These are phyloP conservation scores for Elaphomyces granulatus DNA, from an alignment of 495 filamentous ascomycete species.

Conservation along the genomic window DNA sequence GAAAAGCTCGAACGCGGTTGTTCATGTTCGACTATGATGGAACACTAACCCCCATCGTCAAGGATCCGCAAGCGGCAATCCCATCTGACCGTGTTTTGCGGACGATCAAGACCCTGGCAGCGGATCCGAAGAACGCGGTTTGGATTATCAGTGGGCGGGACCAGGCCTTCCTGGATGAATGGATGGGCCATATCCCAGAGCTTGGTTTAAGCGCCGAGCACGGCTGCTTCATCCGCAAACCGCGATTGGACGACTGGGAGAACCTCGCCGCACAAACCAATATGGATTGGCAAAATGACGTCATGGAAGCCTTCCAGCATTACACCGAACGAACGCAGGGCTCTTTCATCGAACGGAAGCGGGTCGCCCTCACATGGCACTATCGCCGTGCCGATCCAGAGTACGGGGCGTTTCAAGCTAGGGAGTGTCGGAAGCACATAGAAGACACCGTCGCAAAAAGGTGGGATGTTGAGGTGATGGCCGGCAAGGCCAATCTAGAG, in stretches of 20 bases:
- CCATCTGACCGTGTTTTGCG: constrained; percentile 69
- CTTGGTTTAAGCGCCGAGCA: constrained; percentile 90
- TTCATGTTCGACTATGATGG: constrained; percentile 99
- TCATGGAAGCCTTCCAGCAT: constrained; percentile 64
- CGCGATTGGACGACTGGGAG: constrained; percentile 59
- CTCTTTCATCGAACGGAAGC: constrained; percentile 86
- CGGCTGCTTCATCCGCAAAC: constrained; percentile 80
- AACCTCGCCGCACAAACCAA: constrained; percentile 69
- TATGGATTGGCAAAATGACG: constrained; percentile 80
- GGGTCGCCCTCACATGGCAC: constrained; percentile 90
- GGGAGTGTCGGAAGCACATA: constrained; percentile 61
- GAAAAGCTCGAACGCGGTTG: constrained; percentile 53
- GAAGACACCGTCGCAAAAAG: constrained; percentile 56
- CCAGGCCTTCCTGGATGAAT: constrained; percentile 71
- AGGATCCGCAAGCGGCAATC: constrained; percentile 72
- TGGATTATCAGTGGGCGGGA: constrained; percentile 97
- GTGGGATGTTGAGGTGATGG: constrained; percentile 88
- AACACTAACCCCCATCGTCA: constrained; percentile 90
- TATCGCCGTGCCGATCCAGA: constrained; percentile 83
- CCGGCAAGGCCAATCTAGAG: constrained; percentile 89
- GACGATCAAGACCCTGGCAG: constrained; percentile 62
- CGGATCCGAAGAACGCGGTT: constrained; percentile 70
- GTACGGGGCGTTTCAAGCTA: constrained; percentile 58
- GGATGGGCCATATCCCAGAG: constrained; percentile 71
- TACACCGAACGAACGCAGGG: constrained; percentile 76